Conservation (phyloP, 116 monocot genomes). For the Posidonia oceanica region DNA sequence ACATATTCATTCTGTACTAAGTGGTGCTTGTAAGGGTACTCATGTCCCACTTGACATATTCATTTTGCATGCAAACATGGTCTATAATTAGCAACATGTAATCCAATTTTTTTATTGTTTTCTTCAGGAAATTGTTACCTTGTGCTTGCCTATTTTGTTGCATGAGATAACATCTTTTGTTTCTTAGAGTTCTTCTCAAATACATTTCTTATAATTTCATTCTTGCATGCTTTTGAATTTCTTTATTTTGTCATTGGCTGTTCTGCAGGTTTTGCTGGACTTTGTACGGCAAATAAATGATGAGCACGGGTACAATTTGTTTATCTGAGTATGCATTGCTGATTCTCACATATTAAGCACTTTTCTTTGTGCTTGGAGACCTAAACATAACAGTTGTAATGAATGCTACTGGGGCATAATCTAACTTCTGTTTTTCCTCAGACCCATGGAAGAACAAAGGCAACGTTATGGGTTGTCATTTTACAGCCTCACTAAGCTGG, state of each 20-base stretch:
- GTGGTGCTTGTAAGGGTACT: too few species aligned
- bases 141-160: neutral
- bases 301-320: slow-evolving; percentile 73
- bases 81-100: too few species aligned
- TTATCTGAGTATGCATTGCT: neutral
- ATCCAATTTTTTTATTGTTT: too few species aligned
- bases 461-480: slow-evolving; percentile 84
- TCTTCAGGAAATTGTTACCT: too few species aligned
- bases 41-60: too few species aligned
- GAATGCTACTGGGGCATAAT: neutral
- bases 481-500: slow-evolving; percentile 79
- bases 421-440: slow-evolving; percentile 13
- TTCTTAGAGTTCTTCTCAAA: neutral
- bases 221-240: neutral
- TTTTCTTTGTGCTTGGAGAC: neutral
- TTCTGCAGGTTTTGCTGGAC: slow-evolving; percentile 90
- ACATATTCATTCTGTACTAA: too few species aligned
- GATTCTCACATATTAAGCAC: neutral
- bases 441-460: slow-evolving; percentile 99
- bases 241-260: neutral
- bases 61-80: too few species aligned
- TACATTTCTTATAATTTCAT: neutral
- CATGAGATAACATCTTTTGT: neutral
- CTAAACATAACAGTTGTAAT: neutral
- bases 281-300: slow-evolving; percentile 91